phyloP scores from a whole-genome alignment of 1,139 yeast species.

The Debaryomyces udenii region DNA sequence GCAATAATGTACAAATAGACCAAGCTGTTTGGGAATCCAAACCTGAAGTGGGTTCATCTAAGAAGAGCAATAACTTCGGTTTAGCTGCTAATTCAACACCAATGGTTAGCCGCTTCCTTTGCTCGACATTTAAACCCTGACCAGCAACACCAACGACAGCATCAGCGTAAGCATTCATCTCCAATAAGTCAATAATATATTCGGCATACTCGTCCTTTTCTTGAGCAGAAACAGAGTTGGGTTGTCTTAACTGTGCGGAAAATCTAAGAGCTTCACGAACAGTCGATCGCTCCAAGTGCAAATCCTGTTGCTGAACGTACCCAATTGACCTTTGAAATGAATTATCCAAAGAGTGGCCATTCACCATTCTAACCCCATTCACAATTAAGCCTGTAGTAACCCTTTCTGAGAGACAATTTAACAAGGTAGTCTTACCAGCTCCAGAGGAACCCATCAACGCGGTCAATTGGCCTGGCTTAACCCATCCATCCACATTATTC shows the following conservation, averaged over 20 bases:
- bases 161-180: too few relatives aligned
- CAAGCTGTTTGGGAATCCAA: too few relatives aligned
- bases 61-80: too few relatives aligned
- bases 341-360: slow-evolving; percentile 65
- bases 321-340: slow-evolving; percentile 84
- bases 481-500: slow-evolving; percentile 79
- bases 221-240: slow-evolving; percentile 47
- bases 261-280: slow-evolving; percentile 77
- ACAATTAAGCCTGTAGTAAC: slow-evolving; percentile 78
- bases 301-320: slow-evolving; percentile 81
- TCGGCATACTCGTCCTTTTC: slow-evolving; percentile 75
- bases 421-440: slow-evolving; percentile 80
- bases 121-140: too few relatives aligned
- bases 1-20: too few relatives aligned
- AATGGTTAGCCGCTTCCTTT: too few relatives aligned
- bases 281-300: slow-evolving; percentile 72
- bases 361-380: slow-evolving; percentile 69
- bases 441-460: slow-evolving; percentile 81
- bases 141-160: too few relatives aligned
- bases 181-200: slow-evolving; percentile 62
- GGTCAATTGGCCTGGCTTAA: slow-evolving; percentile 56
- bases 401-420: slow-evolving; percentile 76
- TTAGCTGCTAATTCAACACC: too few relatives aligned
- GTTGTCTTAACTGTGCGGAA: slow-evolving; percentile 75
- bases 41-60: too few relatives aligned